Base-by-base conservation (phyloP, 2,329 filamentous ascomycete genomes). In the Trichoderma atrobrunneum region DNA sequence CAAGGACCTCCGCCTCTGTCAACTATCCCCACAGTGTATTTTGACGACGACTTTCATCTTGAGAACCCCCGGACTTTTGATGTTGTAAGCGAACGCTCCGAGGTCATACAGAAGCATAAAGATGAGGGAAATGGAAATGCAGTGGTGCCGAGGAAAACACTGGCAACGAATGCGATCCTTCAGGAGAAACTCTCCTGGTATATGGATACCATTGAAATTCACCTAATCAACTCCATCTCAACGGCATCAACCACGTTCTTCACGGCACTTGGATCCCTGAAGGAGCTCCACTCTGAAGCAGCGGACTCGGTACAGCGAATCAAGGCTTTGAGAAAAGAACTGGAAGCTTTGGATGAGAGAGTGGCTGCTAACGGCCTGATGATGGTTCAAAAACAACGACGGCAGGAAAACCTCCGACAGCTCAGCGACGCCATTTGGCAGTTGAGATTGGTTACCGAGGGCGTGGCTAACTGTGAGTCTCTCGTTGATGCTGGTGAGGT, bases 151-250 rank as follows among this genome's bases (percentile, higher is more conserved):
- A 89, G 95, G 73, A 98, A 98, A 80, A 93, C 93, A 1, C 85
- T 99, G 32, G 95, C 95, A 8, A 98, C 95, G 0, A 99, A 99
- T 82, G 96, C 96, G 0, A 99, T 99, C 72, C 82, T 99, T 43
- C 96, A 99, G 80, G 96, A 99, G 82, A 99, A 99, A 82, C 85
- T 99, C 14, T 98, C 96, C 0, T 99, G 96, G 96, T 99, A 99
- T 81, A 97, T 99, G 94, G 96, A 99, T 80, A 99, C 96, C 0
- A 94, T 99, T 26, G 96, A 99, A 80, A 94, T 99, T 70, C 96
- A 99, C 80, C 85, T 99, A 8, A 98, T 99, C 76, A 94, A 93
- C 36, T 97, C 95, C 0, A 99, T 99, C 74, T 98, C 95, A 3
- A 94, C 93, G 0, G 96, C 96, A 1, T 98, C 96, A 0, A 94